Base-by-base conservation (phyloP, 2,329 filamentous ascomycete species). In the Ascochyta rabiei region DNA sequence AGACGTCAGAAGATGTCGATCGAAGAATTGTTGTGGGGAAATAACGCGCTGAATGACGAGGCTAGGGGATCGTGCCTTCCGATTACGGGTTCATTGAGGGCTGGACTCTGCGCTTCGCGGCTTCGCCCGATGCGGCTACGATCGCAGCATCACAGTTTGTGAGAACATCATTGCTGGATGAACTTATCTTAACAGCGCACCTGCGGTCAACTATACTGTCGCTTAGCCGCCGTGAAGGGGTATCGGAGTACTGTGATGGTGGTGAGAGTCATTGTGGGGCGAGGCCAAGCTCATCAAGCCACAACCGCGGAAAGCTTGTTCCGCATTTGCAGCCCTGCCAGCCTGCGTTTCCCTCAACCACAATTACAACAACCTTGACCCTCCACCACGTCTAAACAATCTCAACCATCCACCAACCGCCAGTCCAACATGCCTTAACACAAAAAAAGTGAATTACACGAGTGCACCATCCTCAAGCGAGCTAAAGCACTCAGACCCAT, bases 11-110 rank as follows among this genome's bases (percentile, higher is more conserved):
- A 33, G 24, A 43, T 28, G 26, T 26, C 31, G 34, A 43, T 41
- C 35, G n/a, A 35, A 40, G n/a, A 35, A 34, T 45, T 39, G 16
- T 16, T 31, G 21, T 53, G 51, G 40, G 51, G 42, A 48, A 48
- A 44, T 45, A 55, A 46, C 46, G 52, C 31, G 40, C 18, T 24
- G 30, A 33, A 53, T 53, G 50, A 53, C 50, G 44, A 49, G 46
- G 34, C 39, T 42, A 53, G 41, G 46, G 46, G 28, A 37, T 30
- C 41, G 52, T 46, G 21, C 21, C 28, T 49, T 35, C 52, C 52
- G 45, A 34, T 35, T 41, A 43, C 38, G 51, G 33, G 24, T 44
- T 41, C 21, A 38, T 47, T 10, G 13, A 47, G 34, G 40, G 48
- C 48, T 34, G 35, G 49, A 24, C 28, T 46, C 8, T 28, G 30